Base-by-base conservation (phyloP, 768 basidiomycete genomes). In the Mycena chlorophos region DNA sequence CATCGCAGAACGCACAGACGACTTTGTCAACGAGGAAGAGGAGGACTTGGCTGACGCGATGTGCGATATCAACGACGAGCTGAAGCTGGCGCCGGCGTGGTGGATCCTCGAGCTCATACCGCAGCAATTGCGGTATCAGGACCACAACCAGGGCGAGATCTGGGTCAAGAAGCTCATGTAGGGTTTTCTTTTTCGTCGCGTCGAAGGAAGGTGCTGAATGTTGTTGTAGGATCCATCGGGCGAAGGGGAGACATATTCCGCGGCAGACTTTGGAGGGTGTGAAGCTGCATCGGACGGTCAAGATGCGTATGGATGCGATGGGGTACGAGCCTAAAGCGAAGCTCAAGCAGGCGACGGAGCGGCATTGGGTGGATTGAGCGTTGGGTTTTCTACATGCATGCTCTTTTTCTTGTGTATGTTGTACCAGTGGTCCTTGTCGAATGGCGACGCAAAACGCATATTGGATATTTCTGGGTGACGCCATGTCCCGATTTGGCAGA, bases 81-180 rank as follows among this genome's bases (percentile, higher is more conserved):
- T 90, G 27, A 59, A 67, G n/a, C 61, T 74, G 4, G 56, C 69
- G 22, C 72, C 61, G 45, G 49, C 46, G 0, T 90, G 88, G 89
- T 90, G 89, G 88, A 59, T 84, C 20, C 69, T 91, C 27, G 88
- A 91, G 67, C 51, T 75, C 31, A 47, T 79, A 2, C 78, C 78
- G 1, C 70, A 74, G 56, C 70, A 70, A 52, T 67, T 74, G n/a
- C 65, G 71, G 17, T 76, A 66, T 59, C 77, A 79, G 57, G 69
- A 68, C 23, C 70, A 73, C 42, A 72, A 77, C 5, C 6, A 20
- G 40, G 40, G 40, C 49, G 72, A 77, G 59, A 63, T 66, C 1
- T 78, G 75, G 77, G 62, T 68, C 10, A 63, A 63, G 48, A 69
- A 72, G 38, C 43, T 75, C 16, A 69, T 70, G 77, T 78, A 50